These are phyloP conservation scores for Barnettozyma vustinii DNA, from an alignment of 805 yeast genomes.

Conservation along the genomic window DNA sequence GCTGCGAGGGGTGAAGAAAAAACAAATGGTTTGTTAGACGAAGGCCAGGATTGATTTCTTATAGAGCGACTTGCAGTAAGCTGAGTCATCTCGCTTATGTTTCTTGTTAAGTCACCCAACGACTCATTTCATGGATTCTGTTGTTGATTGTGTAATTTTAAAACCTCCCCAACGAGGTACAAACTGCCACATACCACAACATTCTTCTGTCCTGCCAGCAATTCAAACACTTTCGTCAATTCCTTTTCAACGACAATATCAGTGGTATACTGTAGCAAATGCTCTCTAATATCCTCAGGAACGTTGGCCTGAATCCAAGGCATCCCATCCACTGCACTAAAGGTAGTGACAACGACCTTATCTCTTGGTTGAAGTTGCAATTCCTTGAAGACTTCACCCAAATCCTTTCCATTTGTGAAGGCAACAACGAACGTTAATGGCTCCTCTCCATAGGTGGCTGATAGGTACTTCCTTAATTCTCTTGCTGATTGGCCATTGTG, in stretches of 20 bases:
- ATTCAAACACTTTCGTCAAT: constrained; percentile 24
- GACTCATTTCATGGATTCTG: too few relatives aligned
- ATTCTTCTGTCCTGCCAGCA: constrained; percentile 16
- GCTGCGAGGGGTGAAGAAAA: constrained; percentile 26
- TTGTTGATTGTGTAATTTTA: constrained; percentile 31
- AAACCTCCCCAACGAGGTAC: constrained; percentile 56
- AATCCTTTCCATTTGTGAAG: constrained; percentile 67
- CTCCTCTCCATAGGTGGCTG: constrained; percentile 16
- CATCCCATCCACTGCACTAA: constrained; percentile 78
- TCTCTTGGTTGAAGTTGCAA: constrained; percentile 45
- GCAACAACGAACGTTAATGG: constrained; percentile 56
- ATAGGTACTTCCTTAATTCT: constrained; percentile 57
- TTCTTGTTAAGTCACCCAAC: too few relatives aligned
- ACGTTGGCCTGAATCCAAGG: constrained; percentile 75
- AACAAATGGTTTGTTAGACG: constrained; percentile 15
- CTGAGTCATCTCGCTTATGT: too few relatives aligned
- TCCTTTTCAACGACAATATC: constrained; percentile 25
- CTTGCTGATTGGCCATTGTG: constrained; percentile 83
- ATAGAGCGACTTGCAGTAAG: too few relatives aligned
- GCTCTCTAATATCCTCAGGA: constrained; percentile 21
- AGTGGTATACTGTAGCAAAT: constrained; percentile 23
- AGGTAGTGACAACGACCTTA: constrained; percentile 54
- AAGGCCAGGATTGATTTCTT: background rate
- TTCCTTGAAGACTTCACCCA: constrained; percentile 44
- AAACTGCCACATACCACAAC: constrained; percentile 66